Evolutionary conservation across 371 early-diverging fungal species (phyloP).

Genomic region (Haplosporangium sp.): DNA sequence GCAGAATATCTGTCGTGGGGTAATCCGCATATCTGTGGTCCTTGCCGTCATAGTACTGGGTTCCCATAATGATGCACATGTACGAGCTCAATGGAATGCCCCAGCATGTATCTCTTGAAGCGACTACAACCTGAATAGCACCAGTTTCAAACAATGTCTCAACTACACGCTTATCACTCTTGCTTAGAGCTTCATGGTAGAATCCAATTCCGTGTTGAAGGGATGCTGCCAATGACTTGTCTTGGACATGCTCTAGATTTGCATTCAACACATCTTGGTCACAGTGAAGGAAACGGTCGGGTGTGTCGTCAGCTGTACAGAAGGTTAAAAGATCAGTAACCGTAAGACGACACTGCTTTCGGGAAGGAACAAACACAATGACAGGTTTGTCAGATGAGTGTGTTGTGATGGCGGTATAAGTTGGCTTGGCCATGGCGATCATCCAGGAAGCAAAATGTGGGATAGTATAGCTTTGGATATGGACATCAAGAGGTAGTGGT

Average conservation of each 20-base stretch:
- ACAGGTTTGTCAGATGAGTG: constrained; percentile 76
- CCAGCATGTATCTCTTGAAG: constrained; percentile 93
- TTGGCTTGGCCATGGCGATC: constrained; percentile 94
- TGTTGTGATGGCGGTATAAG: constrained; percentile 81
- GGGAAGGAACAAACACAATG: constrained; percentile 92
- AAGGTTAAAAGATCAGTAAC: constrained; percentile 87
- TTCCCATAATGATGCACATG: constrained; percentile 96
- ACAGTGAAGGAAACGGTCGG: constrained; percentile 80
- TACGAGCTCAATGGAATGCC: constrained; percentile 82
- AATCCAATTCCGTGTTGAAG: constrained; percentile 90
- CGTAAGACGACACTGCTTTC: constrained; percentile 92
- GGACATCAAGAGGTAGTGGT: constrained; percentile 93
- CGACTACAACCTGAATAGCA: constrained; percentile 90
- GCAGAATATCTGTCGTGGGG: constrained; percentile 92
- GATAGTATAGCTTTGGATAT: constrained; percentile 90
- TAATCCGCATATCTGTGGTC: constrained; percentile 97
- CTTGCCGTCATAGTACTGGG: constrained; percentile 93
- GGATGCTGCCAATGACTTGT: constrained; percentile 78
- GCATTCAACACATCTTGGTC: constrained; percentile 72
- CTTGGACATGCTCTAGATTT: constrained; percentile 74
- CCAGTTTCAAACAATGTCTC: constrained; percentile 81
- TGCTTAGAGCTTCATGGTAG: constrained; percentile 89
- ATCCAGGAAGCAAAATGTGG: constrained; percentile 94
- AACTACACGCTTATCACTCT: constrained; percentile 79
- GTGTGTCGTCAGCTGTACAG: constrained; percentile 81